Base-by-base conservation (phyloP, 1,139 yeast species). In the Suzukiozyma palmioleophila region DNA sequence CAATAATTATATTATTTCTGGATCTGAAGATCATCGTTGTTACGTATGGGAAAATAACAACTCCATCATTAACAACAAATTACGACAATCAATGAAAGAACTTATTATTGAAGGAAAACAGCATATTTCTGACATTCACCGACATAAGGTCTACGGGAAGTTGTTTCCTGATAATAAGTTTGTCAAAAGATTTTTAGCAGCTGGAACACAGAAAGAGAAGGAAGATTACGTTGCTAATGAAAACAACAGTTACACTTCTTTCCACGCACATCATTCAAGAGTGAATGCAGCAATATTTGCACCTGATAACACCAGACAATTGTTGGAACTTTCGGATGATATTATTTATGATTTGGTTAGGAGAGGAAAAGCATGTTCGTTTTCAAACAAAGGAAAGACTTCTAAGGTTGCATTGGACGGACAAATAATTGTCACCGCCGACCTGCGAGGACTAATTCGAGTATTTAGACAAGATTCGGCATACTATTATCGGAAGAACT, bases 381-480 rank as follows among this genome's bases (percentile, higher is more conserved):
- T 42, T 27, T 39, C 39, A 27, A 40, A 42, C 8, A n/a, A 38
- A 4, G 43, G 38, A 28, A 37, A 41, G 7, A 39, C 36, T 51
- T 36, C 40, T 43, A 54, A 38, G 44, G 60, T 39, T 62, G 69
- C 36, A 61, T 37, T 34, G 64, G 45, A 48, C 8, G 76, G 77
- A 0, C 65, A 74, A 25, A 77, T 83, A 31, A 77, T 88, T 24
- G 82, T 89, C 2, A 81, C 95, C 1, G 81, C 94, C 0, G 97
- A 88, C 56, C 79, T 77, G 45, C 62, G 66, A 29, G 97, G 97
- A 0, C 50, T 72, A 3, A 84, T 89, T 35, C 65, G 92, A 40
- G 85, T 89, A 0, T 86, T 84, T 56, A 70, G 97, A 49, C 84
- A 87, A 46, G 96, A 89, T 57, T 69, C 82, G 37, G 85, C 94